phyloP scores from a whole-genome alignment of 805 yeast genomes.

The Vanderwaltozyma tropicalis region DNA sequence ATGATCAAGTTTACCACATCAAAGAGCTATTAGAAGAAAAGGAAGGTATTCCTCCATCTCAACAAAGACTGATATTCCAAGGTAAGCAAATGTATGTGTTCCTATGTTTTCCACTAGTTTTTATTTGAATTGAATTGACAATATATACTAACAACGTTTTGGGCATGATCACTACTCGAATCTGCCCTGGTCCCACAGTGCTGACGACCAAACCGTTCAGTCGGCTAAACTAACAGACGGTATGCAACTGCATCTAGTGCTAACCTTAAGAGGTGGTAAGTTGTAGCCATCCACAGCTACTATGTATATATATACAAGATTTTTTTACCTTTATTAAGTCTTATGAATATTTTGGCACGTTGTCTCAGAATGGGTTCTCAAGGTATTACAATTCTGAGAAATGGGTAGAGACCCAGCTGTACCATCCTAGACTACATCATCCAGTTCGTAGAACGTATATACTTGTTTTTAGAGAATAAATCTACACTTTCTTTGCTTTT shows the following conservation, averaged over 20 bases:
- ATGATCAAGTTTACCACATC: constrained; percentile 47
- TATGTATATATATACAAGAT: too few relatives aligned
- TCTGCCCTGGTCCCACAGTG: constrained; percentile 23
- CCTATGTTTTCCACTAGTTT: background rate
- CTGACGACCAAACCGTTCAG: constrained; percentile 66
- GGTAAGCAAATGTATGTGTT: constrained; percentile 76
- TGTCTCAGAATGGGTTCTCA: too few relatives aligned
- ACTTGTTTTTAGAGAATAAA: too few relatives aligned
- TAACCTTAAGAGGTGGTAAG: constrained; percentile 84
- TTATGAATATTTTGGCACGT: too few relatives aligned
- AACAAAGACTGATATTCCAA: constrained; percentile 80
- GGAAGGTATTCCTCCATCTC: constrained; percentile 95
- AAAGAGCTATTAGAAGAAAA: constrained; percentile 91
- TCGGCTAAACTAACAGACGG: constrained; percentile 77
- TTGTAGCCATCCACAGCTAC: too few relatives aligned
- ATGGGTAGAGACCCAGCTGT: too few relatives aligned
- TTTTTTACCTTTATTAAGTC: too few relatives aligned
- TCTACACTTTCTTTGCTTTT: too few relatives aligned
- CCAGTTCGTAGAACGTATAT: too few relatives aligned
- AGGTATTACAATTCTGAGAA: too few relatives aligned
- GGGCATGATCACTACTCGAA: background rate
- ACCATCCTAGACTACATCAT: too few relatives aligned
- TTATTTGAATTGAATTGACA: background rate
- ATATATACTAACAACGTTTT: background rate
- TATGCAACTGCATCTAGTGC: constrained; percentile 76